Conservation (phyloP, 2,329 filamentous ascomycete genomes). For the Pyrenophora graminea region DNA sequence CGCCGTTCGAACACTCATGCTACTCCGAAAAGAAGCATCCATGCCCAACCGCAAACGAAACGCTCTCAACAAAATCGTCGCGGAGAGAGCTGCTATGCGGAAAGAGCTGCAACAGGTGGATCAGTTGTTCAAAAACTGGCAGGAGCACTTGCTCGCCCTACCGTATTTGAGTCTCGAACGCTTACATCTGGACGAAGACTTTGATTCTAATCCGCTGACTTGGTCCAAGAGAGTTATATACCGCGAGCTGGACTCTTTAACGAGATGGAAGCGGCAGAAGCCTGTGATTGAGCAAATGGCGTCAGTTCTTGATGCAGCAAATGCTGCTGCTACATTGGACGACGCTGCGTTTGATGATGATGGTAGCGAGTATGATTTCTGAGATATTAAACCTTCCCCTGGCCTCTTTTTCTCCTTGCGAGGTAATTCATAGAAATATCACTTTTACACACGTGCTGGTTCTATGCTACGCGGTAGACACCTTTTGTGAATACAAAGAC, state of each 20-base stretch:
- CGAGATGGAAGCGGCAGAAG: neutral
- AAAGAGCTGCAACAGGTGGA: neutral
- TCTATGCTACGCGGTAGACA: too few species aligned
- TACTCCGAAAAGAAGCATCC: neutral
- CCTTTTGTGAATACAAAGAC: too few species aligned
- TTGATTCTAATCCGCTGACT: neutral
- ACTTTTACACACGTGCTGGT: too few species aligned
- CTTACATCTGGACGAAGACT: neutral
- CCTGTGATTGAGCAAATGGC: neutral
- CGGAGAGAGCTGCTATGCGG: neutral
- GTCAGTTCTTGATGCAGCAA: neutral
- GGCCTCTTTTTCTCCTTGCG: too few species aligned
- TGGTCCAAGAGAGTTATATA: neutral
- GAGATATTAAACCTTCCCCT: neutral
- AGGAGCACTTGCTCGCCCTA: neutral
- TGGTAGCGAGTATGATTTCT: neutral
- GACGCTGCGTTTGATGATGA: neutral
- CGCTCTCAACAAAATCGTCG: too few species aligned
- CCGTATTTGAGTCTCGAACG: neutral
- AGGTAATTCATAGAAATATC: too few species aligned
- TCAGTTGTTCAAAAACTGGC: neutral
- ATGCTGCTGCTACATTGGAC: neutral
- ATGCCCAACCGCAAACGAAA: neutral
- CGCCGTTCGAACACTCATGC: neutral
- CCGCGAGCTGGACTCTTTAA: neutral